Base-by-base conservation (phyloP, 306 rosid species). In the Datisca glomerata region DNA sequence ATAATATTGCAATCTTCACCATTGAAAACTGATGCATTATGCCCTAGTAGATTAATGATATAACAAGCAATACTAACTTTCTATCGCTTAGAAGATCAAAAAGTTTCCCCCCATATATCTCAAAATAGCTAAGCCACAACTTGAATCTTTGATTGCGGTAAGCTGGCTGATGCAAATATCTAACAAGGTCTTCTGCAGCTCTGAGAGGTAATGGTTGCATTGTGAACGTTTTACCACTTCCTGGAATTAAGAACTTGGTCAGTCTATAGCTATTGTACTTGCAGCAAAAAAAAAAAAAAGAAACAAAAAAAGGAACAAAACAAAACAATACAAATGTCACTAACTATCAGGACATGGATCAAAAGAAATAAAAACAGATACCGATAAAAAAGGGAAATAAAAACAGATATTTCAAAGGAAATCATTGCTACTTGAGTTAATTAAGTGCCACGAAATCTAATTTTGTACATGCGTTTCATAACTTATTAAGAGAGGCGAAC, bases 51-150 rank as follows among this genome's bases (percentile, higher is more conserved):
- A n/a, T n/a, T n/a, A n/a, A n/a, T n/a, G n/a, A n/a, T n/a, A 47
- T n/a, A 51, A 36, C 5, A 16, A 51, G 59, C 42, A 40, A 43
- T 46, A 80, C 86, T 59, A 38, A 83, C 97, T 72, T 89, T 64
- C 97, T 74, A 12, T 89, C 97, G 25, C 84, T 75, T 28, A 89
- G 97, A 70, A 89, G 95, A 72, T 89, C 97, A 68, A 54, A 87
- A 23, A 87, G 78, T 60, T 87, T 87, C 58, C 97, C 93, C 14
- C 97, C 97, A 60, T 87, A 87, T 58, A 87, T 87, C 78, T 87
- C 97, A 45, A 87, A 87, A 70, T 71, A 87, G 78, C 97, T 89
- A 58, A 89, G 97, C 95, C 97, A 89, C 85, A 89, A 59, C 76
- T 89, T 89, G 61, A 83, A 89, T 74, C 58, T 80, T 65, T 80